These are phyloP conservation scores for Populus hybrid DNA, from an alignment of 441 rosid genomes.

Conservation along the genomic window DNA sequence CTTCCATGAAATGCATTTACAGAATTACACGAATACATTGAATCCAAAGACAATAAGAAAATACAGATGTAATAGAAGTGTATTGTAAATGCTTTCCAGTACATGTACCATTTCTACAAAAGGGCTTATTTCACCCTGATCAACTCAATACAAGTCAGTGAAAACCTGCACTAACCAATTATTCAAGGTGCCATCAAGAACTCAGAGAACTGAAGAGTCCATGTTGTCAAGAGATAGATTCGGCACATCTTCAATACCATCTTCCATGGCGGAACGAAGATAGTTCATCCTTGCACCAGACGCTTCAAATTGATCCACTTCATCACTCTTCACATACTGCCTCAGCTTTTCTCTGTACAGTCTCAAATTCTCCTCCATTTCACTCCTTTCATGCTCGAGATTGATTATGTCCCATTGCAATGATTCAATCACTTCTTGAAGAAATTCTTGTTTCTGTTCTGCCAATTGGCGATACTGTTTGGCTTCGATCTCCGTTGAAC, in stretches of 20 bases:
- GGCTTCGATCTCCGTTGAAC: slow-evolving; percentile 53
- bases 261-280: slow-evolving; percentile 21
- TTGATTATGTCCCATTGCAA: slow-evolving; percentile 51
- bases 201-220: slow-evolving; percentile 20
- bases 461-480: slow-evolving; percentile 56
- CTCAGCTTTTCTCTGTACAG: slow-evolving; percentile 25
- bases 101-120: background rate
- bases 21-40: slow-evolving; percentile 1
- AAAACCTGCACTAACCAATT: background rate
- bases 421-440: slow-evolving; percentile 54
- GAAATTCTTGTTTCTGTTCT: slow-evolving; percentile 54
- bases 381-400: slow-evolving; percentile 35
- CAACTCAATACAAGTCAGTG: background rate
- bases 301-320: slow-evolving; percentile 20
- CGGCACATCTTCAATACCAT: slow-evolving; percentile 11
- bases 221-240: slow-evolving; percentile 13
- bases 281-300: slow-evolving; percentile 15
- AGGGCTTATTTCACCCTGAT: background rate
- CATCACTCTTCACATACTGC: slow-evolving; percentile 18
- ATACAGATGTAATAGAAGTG: background rate
- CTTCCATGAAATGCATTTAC: background rate
- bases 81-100: background rate
- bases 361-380: slow-evolving; percentile 34
- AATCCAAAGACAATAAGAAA: background rate
- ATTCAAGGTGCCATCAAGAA: background rate